Base-by-base conservation (phyloP, 306 rosid genomes). In the Lupinus albus region DNA sequence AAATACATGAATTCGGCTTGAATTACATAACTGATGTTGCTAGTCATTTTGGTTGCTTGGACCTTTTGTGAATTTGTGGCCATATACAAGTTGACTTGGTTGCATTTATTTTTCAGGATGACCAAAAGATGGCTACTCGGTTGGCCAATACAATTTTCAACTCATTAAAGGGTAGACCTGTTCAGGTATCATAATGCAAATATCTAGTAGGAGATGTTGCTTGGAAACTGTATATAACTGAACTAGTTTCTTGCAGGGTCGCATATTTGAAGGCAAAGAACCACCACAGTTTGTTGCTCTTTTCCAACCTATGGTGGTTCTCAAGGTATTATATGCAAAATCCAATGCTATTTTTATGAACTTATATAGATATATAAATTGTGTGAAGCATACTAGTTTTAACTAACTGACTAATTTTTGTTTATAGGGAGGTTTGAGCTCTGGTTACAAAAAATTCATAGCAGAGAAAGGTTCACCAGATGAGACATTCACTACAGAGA, bases 101-200 rank as follows among this genome's bases (percentile, higher is more conserved):
- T 73, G 35, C 77, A 45, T 71, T 71, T 52, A 30, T 64, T 66
- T 65, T 67, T 77, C 38, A 94, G 99, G 99, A 94, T 70, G 99
- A 94, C 87, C 96, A 85, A 68, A 88, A 71, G 76, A 88, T 80
- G 90, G 97, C 97, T 39, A 75, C 87, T 80, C 84, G 88, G 38
- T 84, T 94, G 86, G 84, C 92, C 52, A 88, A 76, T 60, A 88
- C 97, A n/a, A 90, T 94, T 86, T 88, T 67, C 81, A 94, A 84
- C 86, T 90, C 97, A 33, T 79, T 94, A 71, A 94, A 94, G 91
- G 99, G 97, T 51, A 90, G 99, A 85, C 99, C 99, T 32, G 96
- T 86, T 81, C 96, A 88, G 99, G 99, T 90, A 87, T 62, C 46
- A 10, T 76, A 71, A 50, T 73, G 67, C 77, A 47, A 56, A 53